These are phyloP conservation scores for Fusarium haematococcum DNA, from an alignment of 2,329 filamentous ascomycete genomes.

Conservation along the genomic window DNA sequence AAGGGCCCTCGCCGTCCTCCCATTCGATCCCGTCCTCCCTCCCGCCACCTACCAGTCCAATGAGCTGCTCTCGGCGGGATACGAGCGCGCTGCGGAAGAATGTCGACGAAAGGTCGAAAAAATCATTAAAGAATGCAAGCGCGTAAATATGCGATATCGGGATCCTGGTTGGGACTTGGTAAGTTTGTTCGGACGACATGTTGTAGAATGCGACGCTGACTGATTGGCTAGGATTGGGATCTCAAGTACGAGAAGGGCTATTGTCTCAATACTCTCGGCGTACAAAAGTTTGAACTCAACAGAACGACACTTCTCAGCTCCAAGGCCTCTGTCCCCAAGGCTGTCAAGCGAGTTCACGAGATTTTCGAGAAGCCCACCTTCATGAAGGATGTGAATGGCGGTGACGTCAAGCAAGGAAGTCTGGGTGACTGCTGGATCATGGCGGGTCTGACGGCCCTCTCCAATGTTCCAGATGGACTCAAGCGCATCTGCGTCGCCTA, in stretches of 20 bases:
- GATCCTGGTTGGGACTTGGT: slow-evolving; percentile 72
- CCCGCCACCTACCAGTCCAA: slow-evolving; percentile 66
- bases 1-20: slow-evolving; percentile 74
- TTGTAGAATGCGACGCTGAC: slow-evolving; percentile 24
- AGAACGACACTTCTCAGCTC: slow-evolving; percentile 59
- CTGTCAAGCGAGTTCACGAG: slow-evolving; percentile 80
- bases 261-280: slow-evolving; percentile 65
- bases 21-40: slow-evolving; percentile 69
- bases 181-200: slow-evolving; percentile 39
- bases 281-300: slow-evolving; percentile 64
- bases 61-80: slow-evolving; percentile 69
- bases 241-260: slow-evolving; percentile 73
- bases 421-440: slow-evolving; percentile 89
- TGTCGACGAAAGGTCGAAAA: slow-evolving; percentile 72
- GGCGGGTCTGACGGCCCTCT: slow-evolving; percentile 80
- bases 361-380: slow-evolving; percentile 82
- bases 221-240: slow-evolving; percentile 67
- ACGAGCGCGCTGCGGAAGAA: slow-evolving; percentile 72
- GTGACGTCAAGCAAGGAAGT: slow-evolving; percentile 81
- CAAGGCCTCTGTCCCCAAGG: slow-evolving; percentile 70
- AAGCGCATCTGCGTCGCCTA: slow-evolving; percentile 81
- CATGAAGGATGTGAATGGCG: slow-evolving; percentile 71
- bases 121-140: slow-evolving; percentile 73
- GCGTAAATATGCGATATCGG: slow-evolving; percentile 84
- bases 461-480: slow-evolving; percentile 77